Evolutionary conservation across 176 grass and related monocot genomes (phyloP), one percentile per base, ranked within the genome.

Genomic region (Oryza glumipatula): DNA sequence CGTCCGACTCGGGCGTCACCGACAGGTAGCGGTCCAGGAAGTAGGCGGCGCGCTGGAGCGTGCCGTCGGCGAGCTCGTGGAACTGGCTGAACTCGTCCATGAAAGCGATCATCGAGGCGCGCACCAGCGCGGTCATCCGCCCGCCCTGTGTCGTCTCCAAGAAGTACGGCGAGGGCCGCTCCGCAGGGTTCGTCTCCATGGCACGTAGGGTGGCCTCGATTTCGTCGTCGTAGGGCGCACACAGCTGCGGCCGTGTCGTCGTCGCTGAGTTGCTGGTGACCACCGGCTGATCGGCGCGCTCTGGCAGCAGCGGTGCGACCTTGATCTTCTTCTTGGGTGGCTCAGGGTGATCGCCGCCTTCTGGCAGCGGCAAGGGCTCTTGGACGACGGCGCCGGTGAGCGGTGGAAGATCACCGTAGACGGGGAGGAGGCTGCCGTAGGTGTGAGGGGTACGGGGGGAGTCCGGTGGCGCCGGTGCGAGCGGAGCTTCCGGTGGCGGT

Each of bases 21-120:
- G 88, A 81, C 71, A 89, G 83, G 77, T 76, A 68, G 1, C 88
- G 82, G 51, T 89, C 88, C 77, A 39, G 15, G 77, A 71, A 85
- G 71, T 65, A 71, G 65, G 80, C 88, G 71, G 82, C 72, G 65
- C 77, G 71, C 32, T 89, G 88, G 19, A 85, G 52, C 82, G 65
- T 72, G 21, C 65, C 82, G 1, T 65, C 11, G 41, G 23, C 41
- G 11, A 85, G 48, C 41, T 3, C 19, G 41, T 81, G 70, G 48
- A 11, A 0, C 8, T 0, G 6, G 82, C 4, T 0, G 51, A 76
- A 2, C 8, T 0, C 0, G 3, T 0, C 33, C 82, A 89, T 89
- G 64, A n/a, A 85, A 76, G 6, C 1, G 16, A 89, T 22, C 51
- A 89, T 77, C 5, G 1, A 0, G 51, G 41, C 15, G 17, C 88